Evolutionary conservation across 352 stramenopile species (phyloP).

Genomic region (Phytophthora vignae): DNA sequence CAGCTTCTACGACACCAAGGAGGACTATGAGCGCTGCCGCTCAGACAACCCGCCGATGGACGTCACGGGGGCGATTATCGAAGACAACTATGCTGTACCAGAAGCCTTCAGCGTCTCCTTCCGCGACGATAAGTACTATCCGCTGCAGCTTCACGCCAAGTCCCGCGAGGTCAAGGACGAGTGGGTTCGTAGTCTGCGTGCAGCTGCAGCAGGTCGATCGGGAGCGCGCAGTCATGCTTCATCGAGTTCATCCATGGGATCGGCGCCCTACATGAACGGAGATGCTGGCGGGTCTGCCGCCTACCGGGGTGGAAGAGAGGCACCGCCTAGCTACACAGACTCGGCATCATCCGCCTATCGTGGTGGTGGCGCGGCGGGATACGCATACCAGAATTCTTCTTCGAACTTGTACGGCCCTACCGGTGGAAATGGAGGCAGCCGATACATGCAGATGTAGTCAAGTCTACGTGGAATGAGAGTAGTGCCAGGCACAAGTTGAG

Average conservation of each 20-base stretch:
- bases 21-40: conserved; percentile 86
- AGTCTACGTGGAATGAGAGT: conserved; percentile 22
- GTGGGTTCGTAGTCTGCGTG: conserved; percentile 81
- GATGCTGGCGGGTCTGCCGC: conserved; percentile 21
- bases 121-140: conserved; percentile 81
- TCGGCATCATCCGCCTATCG: conserved; percentile 27
- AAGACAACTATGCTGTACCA: conserved; percentile 80
- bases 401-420: conserved; percentile 39
- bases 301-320: conserved; percentile 15
- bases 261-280: conserved; percentile 22
- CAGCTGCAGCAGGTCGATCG: conserved; percentile 46
- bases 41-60: conserved; percentile 86
- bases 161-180: conserved; percentile 80
- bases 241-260: conserved; percentile 36
- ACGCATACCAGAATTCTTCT: conserved; percentile 35
- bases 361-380: conserved; percentile 16
- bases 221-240: conserved; percentile 30
- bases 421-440: conserved; percentile 35
- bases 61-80: conserved; percentile 72
- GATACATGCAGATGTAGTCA: conserved; percentile 62
- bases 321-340: conserved; percentile 30
- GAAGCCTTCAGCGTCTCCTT: conserved; percentile 89
- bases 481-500: conserved; percentile 10
- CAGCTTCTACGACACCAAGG: conserved; percentile 88
- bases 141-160: conserved; percentile 84